Evolutionary conservation across 345 rosid genomes (phyloP).

Genomic region (Eucalyptus viminalis): DNA sequence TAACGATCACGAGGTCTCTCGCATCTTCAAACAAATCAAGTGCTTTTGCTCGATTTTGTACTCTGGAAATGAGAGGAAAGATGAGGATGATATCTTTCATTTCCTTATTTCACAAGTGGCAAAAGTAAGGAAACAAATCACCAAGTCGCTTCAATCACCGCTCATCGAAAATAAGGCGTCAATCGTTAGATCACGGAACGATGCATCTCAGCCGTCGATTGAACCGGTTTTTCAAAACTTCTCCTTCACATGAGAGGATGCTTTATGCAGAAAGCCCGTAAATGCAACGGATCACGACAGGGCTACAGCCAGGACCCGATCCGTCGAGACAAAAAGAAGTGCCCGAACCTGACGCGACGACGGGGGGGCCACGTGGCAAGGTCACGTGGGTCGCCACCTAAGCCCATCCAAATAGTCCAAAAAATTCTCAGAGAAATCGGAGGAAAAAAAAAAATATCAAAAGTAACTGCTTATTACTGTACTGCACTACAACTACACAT

Average conservation of each 20-base stretch:
- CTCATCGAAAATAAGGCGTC: background rate
- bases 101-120: background rate
- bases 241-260: background rate
- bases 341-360: background rate
- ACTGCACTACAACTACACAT: background rate
- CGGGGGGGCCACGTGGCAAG: background rate
- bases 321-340: background rate
- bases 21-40: background rate
- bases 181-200: background rate
- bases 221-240: background rate
- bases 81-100: background rate
- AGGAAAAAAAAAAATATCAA: background rate
- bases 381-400: background rate
- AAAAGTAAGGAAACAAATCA: background rate
- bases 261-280: background rate
- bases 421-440: background rate
- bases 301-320: background rate
- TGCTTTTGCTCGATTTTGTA: background rate
- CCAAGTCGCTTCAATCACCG: background rate
- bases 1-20: background rate
- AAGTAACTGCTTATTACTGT: background rate
- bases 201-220: background rate
- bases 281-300: background rate
- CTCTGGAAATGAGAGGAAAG: background rate
- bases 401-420: background rate